These are phyloP conservation scores for Pseudotsuga menziesii DNA, from an alignment of 75 land plant genomes.

Conservation along the genomic window DNA sequence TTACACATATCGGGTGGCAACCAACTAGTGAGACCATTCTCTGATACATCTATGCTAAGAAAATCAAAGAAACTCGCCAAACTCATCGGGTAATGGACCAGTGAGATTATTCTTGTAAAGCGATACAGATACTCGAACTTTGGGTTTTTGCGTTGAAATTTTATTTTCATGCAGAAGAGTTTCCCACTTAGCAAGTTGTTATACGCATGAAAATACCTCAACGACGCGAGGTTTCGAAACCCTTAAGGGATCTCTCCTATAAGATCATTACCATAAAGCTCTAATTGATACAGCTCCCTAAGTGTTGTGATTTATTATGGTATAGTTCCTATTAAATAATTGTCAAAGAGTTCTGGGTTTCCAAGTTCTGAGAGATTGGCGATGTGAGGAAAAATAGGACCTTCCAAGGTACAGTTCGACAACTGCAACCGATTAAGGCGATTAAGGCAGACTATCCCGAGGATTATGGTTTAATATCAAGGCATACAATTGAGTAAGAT, in stretches of 20 bases:
- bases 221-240: slow-evolving; percentile 9
- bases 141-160: slow-evolving; percentile 40
- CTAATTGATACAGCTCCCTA: no score
- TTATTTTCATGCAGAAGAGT: slow-evolving; percentile 37
- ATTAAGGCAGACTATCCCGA: neutral
- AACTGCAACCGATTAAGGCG: no score
- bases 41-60: slow-evolving; percentile 24
- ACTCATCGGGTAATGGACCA: slow-evolving; percentile 16
- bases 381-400: slow-evolving; percentile 43
- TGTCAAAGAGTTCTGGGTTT: slow-evolving; percentile 46
- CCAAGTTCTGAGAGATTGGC: slow-evolving; percentile 34
- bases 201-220: neutral
- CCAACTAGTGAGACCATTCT: slow-evolving; percentile 23
- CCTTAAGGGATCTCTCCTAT: slow-evolving; percentile 35
- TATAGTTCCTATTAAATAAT: slow-evolving; percentile 32
- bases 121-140: slow-evolving; percentile 19
- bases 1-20: slow-evolving; percentile 32
- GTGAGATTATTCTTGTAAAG: slow-evolving; percentile 22
- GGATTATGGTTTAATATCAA: no score
- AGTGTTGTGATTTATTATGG: neutral
- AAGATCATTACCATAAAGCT: no score
- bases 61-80: slow-evolving; percentile 27
- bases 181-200: slow-evolving; percentile 39
- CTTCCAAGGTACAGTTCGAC: slow-evolving; percentile 12
- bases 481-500: slow-evolving; percentile 9